phyloP scores from a whole-genome alignment of 2,329 filamentous ascomycete genomes.

The Cryphonectria japonica region DNA sequence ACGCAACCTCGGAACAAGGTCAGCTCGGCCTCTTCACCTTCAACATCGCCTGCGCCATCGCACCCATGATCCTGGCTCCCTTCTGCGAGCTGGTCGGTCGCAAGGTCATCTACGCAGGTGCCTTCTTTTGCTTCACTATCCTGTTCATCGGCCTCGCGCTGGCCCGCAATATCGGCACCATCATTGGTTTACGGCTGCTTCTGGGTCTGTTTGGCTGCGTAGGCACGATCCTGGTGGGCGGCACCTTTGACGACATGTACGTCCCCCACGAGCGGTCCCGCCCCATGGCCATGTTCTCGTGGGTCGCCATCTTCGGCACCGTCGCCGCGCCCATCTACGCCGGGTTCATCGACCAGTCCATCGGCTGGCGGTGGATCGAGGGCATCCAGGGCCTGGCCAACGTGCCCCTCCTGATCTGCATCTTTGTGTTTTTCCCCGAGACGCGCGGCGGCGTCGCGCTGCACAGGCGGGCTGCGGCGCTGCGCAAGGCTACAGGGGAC shows the following conservation, averaged over 20 bases:
- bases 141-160: slow-evolving; percentile 53
- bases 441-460: slow-evolving; percentile 37
- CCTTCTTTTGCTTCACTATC: slow-evolving; percentile 49
- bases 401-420: slow-evolving; percentile 43
- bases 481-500: slow-evolving; percentile 52
- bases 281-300: slow-evolving; percentile 53
- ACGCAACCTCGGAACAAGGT: slow-evolving; percentile 46
- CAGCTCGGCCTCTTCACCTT: slow-evolving; percentile 54
- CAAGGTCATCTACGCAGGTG: slow-evolving; percentile 49
- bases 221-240: slow-evolving; percentile 53
- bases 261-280: slow-evolving; percentile 47
- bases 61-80: slow-evolving; percentile 51
- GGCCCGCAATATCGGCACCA: slow-evolving; percentile 52
- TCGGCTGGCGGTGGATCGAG: slow-evolving; percentile 59
- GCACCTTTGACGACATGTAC: slow-evolving; percentile 55
- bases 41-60: slow-evolving; percentile 53
- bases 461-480: slow-evolving; percentile 51
- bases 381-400: slow-evolving; percentile 57
- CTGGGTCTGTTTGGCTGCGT: slow-evolving; percentile 55
- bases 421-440: slow-evolving; percentile 36
- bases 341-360: slow-evolving; percentile 55
- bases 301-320: slow-evolving; percentile 55
- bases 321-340: slow-evolving; percentile 57
- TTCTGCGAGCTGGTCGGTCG: slow-evolving; percentile 55
- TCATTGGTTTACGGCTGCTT: slow-evolving; percentile 50